Base-by-base conservation (phyloP, 176 grass and related monocot species). In the Cenchrus purpureus region DNA sequence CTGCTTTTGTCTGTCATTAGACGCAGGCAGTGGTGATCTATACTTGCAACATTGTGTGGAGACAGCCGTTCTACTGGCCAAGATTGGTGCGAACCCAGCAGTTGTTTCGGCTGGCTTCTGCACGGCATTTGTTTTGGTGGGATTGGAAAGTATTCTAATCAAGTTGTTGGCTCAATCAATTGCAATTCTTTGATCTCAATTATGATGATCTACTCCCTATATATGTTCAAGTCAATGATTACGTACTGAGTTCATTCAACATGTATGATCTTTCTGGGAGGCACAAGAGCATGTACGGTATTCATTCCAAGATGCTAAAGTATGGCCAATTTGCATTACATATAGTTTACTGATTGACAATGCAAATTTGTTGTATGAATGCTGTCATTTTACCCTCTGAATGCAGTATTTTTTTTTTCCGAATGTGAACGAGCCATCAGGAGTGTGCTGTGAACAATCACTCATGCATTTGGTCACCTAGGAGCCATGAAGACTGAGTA, bases 21-120 rank as follows among this genome's bases (percentile, higher is more conserved):
- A 92, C 46, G 12, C 87, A 92, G 37, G 87, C 83, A 97, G 80
- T 71, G 94, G 90, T 52, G 87, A 88, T 90, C 92, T 92, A 20
- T 97, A 91, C 61, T 65, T 97, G 65, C 86, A 92, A 66, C 94
- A 97, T 86, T 97, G 94, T 84, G 87, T 92, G 17, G 92, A 97
- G 86, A 97, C 94, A n/a, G 90, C 92, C 31, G 79, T 97, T 29
- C 67, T 97, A 19, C 84, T 97, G 29, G 92, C 94, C 13, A 83
- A 89, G 57, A 79, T 97, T 44, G 94, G 94, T 4, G 94, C 88
- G 12, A 92, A 97, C 17, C 25, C 86, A 15, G 85, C 90, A 6
- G 73, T 97, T 22, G 89, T 97, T 32, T 88, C 92, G 17, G 88
- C 92, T n/a, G 94, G 76, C 89, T 97, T 77, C 69, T 97, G 46